Evolutionary conservation across 345 rosid genomes (phyloP), one percentile per base, ranked within the genome.

Genomic region (Leavenworthia alabamica): DNA sequence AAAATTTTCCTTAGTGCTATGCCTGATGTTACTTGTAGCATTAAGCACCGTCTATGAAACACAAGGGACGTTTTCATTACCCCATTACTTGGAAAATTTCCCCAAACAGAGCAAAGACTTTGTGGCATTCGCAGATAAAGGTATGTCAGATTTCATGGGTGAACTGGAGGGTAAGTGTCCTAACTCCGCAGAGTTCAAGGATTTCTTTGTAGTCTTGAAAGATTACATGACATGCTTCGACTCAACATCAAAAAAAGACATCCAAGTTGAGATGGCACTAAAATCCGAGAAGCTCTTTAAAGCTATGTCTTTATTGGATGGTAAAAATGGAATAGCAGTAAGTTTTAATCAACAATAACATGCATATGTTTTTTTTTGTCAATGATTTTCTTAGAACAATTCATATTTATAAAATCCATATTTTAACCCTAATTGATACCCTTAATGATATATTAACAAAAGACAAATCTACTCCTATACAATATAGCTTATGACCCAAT

Each of bases 151-250:
- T 0, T 64, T 53, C 27, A 12, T 43, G 35, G 27, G 9, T 23
- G 62, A 54, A 6, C 23, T 64, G 12, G 60, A 65, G 22, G 36
- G 44, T 8, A 65, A 14, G 13, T 65, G 54, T 65, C 70, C 70
- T 11, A 3, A 0, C 7, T 32, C 45, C 28, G 8, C 26, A 23
- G 45, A 65, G 53, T 65, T 65, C 44, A 65, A 33, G 9, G 31
- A 65, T 15, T 54, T 65, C 2, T 64, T 65, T 43, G 45, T 2
- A 44, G 54, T 10, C n/a, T 32, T 65, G 10, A 65, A 53, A 24
- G 61, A 53, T 22, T 65, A 64, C 62, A 64, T 53, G 53, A 54
- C 27, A 2, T 32, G 10, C 11, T 64, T 42, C 13, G 4, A 12
- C 19, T 9, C 51, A 1, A 11, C 16, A 46, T 46, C 66, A 33